Base-by-base conservation (phyloP, 306 rosid species). In the Rosa multiflora region DNA sequence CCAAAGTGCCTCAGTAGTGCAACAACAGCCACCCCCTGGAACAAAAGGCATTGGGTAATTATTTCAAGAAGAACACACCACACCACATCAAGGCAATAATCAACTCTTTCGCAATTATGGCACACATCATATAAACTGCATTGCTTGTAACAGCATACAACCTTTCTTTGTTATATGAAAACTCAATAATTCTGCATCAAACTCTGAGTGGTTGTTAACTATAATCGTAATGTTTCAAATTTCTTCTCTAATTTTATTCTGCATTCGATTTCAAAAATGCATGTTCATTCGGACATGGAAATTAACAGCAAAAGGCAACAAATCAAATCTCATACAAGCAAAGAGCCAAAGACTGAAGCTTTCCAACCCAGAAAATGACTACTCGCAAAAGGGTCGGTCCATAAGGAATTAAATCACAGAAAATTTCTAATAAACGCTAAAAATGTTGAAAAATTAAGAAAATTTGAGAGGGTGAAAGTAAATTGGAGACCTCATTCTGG, bases 1-100 rank as follows among this genome's bases (percentile, higher is more conserved):
- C 97, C 97, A 81, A 91, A 94, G 83, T 92, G 97, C 86, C 97
- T 92, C 85, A 94, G 78, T 23, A 94, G 89, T 11, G 97, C 97
- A 87, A 94, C 97, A 82, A 91, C 93, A 81, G 90, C 95, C 39
- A 92, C 62, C 74, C 97, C 97, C 97, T 94, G 84, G 9, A 78
- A 80, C 40, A 74, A 72, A 84, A 47, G 43, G 73, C 59, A 55
- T 43, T 15, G 47, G 32, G 55, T 10, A 5, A 39, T 13, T 23
- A 64, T 14, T 53, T 48, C 44, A 35, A 1, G 55, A 26, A 81
- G 2, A 15, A 26, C 2, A 26, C 8, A n/a, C 47, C 39, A 58
- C 44, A 67, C 40, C 52, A 40, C 18, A 82, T 26, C 26, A 73
- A 72, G 68, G 10, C 18, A 63, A 14, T 29, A 63, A 2, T 26